Evolutionary conservation across 2,329 filamentous ascomycete species (phyloP), one percentile per base, ranked within the genome.

Genomic region (Neonectria sp.): DNA sequence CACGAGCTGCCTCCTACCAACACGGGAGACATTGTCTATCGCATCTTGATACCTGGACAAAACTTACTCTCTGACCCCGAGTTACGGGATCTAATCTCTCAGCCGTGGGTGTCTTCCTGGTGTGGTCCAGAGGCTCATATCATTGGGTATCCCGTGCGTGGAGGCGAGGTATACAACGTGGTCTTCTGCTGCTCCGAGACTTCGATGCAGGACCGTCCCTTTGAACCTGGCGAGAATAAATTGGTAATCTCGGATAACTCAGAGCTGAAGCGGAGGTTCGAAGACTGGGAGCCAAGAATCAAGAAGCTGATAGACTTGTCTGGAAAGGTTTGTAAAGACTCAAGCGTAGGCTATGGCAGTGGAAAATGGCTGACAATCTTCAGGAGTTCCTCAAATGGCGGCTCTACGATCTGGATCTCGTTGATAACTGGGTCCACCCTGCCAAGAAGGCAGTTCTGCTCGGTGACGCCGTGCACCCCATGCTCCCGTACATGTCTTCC

Each of bases 21-120:
- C 1, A 92, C 89, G 0, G 90, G 89, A 0, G 90, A 92, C 75
- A 77, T 92, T 17, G 90, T 90, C 2, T 92, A 91, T 73, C 83
- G 90, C 3, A 86, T 91, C 48, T 85, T 90, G 0, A 80, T 92
- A 8, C 76, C 79, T 3, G 75, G 85, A 0, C 82, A 87, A 15
- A 81, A 89, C 15, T 8, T 63, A 53, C 82, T 91, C 3, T 69
- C 78, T 1, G 87, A 90, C 53, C 81, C n/a, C 3, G 82, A 84
- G 45, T 76, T 92, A 15, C 83, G 0, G 21, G 21, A 21, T 21
- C 87, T 87, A 79, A 85, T 92, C 2, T 74, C 81, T 24, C 84
- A 85, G 1, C 86, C 87, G 0, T 80, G 82, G 8, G 83, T 86
- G 25, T 83, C 89, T 71, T 89, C 90, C 73, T 92, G 90, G 91